Evolutionary conservation across 2,329 filamentous ascomycete species (phyloP), one percentile per base, ranked within the genome.

Genomic region (Calonectria honghensis): DNA sequence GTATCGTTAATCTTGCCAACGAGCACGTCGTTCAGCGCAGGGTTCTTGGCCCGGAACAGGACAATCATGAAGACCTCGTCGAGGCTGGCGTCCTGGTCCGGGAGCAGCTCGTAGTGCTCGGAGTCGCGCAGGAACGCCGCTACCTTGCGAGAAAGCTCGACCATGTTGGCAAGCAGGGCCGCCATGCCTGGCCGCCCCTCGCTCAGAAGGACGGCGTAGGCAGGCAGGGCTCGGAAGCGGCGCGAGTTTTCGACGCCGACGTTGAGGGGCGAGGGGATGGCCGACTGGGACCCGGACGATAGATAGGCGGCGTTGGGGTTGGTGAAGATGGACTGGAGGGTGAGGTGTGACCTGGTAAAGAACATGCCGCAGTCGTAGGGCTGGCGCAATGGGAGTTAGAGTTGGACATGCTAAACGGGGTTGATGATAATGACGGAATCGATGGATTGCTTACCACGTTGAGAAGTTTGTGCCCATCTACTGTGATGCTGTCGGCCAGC

Each of bases 291-390:
- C 27, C 85, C 84, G 11, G 86, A 81, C 6, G 88, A 85, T 59
- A 98, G 91, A 82, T 98, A 98, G 1, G 93, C 94, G 3, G 96
- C 96, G 82, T 96, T 96, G 39, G 95, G 92, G 84, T 98, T 98
- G 74, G 91, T 89, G 85, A 96, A 98, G 13, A 96, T 93, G 37
- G 89, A 83, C 70, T 85, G 87, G 1, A 93, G 90, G 16, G 91
- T 86, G 3, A 85, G 80, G 10, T 90, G 85, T 75, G 94, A 91
- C 24, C 92, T 91, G 67, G 93, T 95, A 79, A 98, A 91, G 88
- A 98, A 97, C 85, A 98, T 94, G 54, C 96, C 96, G 80, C 94
- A 96, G 84, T 98, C 96, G 80, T 98, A 98, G 0, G 96, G 96
- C 89, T 93, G 68, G 32, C 27, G 67, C 41, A 41, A 41, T 31